Evolutionary conservation across 2,329 filamentous ascomycete species (phyloP).

Genomic region (Fusarium coicis): DNA sequence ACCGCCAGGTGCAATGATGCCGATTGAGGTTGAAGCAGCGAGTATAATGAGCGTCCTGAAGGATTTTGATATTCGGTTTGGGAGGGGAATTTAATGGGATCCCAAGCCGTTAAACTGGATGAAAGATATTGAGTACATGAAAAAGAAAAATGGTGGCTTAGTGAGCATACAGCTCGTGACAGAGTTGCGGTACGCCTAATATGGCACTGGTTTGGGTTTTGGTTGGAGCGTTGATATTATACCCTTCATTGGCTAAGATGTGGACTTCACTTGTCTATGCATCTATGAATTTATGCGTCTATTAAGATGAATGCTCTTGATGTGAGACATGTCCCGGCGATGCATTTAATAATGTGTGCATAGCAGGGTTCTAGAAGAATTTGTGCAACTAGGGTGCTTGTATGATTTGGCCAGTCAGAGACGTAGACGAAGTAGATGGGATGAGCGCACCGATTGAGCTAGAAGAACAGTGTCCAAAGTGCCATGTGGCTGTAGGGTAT

Average conservation of each 20-base stretch:
- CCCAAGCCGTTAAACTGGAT: slow-evolving; percentile 22
- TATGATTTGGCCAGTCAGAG: slow-evolving; percentile 26
- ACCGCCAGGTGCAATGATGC: slow-evolving; percentile 57
- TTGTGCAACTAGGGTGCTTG: slow-evolving; percentile 17
- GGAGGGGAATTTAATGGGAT: slow-evolving; percentile 52
- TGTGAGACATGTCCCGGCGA: slow-evolving; percentile 9
- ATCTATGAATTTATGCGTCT: slow-evolving; percentile 43
- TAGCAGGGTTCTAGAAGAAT: slow-evolving; percentile 35
- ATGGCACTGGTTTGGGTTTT: slow-evolving; percentile 36
- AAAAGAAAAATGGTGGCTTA: slow-evolving; percentile 17
- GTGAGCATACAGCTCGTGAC: slow-evolving; percentile 16
- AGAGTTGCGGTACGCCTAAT: slow-evolving; percentile 31
- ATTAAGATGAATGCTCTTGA: slow-evolving; percentile 18
- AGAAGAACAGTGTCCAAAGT: background rate
- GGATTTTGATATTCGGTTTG: slow-evolving; percentile 82
- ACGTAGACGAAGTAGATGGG: slow-evolving; percentile 1
- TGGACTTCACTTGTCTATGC: slow-evolving; percentile 38
- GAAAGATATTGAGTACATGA: slow-evolving; percentile 17
- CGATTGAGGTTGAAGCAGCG: slow-evolving; percentile 83
- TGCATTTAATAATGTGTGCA: slow-evolving; percentile 5
- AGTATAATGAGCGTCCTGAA: slow-evolving; percentile 89
- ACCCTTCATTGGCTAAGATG: slow-evolving; percentile 43
- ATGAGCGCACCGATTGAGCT: slow-evolving; percentile 4
- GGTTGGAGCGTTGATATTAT: slow-evolving; percentile 47
- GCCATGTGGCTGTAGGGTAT: background rate